Conservation (phyloP, 257 asterid species). For the Solanum appendiculatum region DNA sequence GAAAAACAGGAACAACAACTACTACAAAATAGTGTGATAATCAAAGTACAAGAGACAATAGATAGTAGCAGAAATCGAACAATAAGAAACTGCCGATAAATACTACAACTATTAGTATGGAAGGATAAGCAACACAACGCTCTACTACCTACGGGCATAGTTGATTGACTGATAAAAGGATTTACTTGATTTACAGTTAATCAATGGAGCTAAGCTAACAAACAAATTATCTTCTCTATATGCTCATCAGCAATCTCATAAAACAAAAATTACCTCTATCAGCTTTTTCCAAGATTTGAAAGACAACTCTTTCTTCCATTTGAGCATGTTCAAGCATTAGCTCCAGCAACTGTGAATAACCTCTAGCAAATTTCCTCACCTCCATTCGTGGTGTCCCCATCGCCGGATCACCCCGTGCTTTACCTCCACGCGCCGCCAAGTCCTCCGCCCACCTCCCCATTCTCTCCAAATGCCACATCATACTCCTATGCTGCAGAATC, state of each 20-base stretch:
- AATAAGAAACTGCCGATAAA: not conserved
- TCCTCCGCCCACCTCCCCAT: constrained; percentile 93
- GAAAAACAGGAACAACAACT: not conserved
- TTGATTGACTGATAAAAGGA: not conserved
- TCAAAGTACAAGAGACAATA: not conserved
- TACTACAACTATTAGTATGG: not conserved
- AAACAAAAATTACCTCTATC: constrained; percentile 58
- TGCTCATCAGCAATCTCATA: not conserved
- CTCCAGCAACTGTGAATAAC: constrained; percentile 63
- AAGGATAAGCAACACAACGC: not conserved
- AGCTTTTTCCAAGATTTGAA: constrained; percentile 82
- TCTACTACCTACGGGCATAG: not conserved
- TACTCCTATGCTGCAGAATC: constrained; percentile 80
- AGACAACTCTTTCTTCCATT: constrained; percentile 90
- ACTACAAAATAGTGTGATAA: too few relatives aligned
- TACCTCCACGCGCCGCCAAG: constrained; percentile 79
- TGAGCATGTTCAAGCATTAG: constrained; percentile 94
- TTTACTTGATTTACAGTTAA: not conserved
- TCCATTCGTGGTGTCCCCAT: constrained; percentile 95
- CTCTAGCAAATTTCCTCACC: constrained; percentile 71
- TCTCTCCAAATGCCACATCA: constrained; percentile 85
- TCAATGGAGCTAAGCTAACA: not conserved
- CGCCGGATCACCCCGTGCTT: constrained; percentile 62
- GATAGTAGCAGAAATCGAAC: not conserved
- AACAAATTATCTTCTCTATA: not conserved